Evolutionary conservation across 1,139 yeast genomes (phyloP).

Genomic region (Nakaseomyces bracarensis): DNA sequence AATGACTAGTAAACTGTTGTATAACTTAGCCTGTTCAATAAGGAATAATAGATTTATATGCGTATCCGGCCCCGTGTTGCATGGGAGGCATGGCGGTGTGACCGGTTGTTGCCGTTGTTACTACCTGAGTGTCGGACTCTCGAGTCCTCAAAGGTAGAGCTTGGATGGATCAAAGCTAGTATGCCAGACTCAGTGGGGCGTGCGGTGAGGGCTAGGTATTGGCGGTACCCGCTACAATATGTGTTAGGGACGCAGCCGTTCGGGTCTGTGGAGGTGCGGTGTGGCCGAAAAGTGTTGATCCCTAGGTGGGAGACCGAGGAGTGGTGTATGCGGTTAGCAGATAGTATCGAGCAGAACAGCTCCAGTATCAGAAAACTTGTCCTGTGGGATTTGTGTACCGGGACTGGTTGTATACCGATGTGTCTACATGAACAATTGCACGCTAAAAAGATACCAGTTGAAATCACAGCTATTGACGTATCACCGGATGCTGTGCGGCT

Average conservation of each 20-base stretch:
- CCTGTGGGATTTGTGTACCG: conserved; percentile 75
- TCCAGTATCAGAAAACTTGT: conserved; percentile 14
- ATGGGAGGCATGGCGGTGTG: conserved; percentile 10
- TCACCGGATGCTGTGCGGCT: conserved; percentile 46
- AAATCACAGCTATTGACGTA: conserved; percentile 50
- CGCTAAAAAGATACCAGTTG: conserved; percentile 9
- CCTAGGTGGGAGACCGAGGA: conserved; percentile 97
- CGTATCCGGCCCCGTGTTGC: conserved; percentile 17
- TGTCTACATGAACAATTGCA: conserved; percentile 36
- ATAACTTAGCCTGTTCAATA: too few species aligned
- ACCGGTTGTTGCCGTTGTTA: conserved; percentile 23
- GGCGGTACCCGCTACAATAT: conserved; percentile 67
- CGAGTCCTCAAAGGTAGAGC: conserved; percentile 37
- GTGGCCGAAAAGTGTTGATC: conserved; percentile 62
- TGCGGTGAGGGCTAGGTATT: conserved; percentile 37
- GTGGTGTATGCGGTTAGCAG: conserved; percentile 52
- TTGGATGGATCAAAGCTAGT: conserved; percentile 40
- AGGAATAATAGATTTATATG: too few species aligned
- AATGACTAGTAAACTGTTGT: too few species aligned
- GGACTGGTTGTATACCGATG: conserved; percentile 81
- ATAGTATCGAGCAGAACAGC: conserved; percentile 27
- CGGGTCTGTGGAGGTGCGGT: conserved; percentile 53
- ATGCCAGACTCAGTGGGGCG: background rate
- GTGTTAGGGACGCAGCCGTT: conserved; percentile 83
- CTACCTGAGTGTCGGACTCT: conserved; percentile 33